Conservation (phyloP, 257 asterid species). For the Rauvolfia tetraphylla region DNA sequence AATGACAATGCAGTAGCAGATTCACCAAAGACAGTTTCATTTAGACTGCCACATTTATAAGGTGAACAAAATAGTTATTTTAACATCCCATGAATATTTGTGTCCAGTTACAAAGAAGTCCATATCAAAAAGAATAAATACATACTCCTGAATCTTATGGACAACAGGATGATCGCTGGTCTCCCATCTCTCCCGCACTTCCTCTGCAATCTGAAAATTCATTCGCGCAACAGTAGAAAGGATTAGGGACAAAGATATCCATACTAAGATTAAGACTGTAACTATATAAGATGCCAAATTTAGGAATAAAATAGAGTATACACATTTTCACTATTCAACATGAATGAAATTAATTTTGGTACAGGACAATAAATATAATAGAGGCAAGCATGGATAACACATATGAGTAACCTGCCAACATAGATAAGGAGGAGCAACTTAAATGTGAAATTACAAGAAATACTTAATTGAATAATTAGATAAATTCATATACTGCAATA, state of each 20-base stretch:
- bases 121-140: neutral
- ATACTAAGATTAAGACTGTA: neutral
- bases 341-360: neutral
- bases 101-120: neutral
- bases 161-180: slow-evolving; percentile 94
- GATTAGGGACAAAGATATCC: neutral
- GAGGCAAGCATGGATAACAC: neutral
- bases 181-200: slow-evolving; percentile 92
- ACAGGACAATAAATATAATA: neutral
- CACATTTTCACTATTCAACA: neutral
- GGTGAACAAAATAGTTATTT: slow-evolving; percentile 15
- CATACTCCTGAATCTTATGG: slow-evolving; percentile 91
- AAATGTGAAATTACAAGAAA: neutral
- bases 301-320: neutral
- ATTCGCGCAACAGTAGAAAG: neutral
- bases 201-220: slow-evolving; percentile 76
- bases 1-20: slow-evolving; percentile 85
- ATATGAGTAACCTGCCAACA: neutral
- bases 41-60: slow-evolving; percentile 51
- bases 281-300: neutral
- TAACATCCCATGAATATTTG: neutral
- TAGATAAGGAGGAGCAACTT: neutral
- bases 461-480: neutral
- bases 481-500: neutral
- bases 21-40: slow-evolving; percentile 95